Base-by-base conservation (phyloP, 169 alveolate genomes). In the Plasmodium gonderi region DNA sequence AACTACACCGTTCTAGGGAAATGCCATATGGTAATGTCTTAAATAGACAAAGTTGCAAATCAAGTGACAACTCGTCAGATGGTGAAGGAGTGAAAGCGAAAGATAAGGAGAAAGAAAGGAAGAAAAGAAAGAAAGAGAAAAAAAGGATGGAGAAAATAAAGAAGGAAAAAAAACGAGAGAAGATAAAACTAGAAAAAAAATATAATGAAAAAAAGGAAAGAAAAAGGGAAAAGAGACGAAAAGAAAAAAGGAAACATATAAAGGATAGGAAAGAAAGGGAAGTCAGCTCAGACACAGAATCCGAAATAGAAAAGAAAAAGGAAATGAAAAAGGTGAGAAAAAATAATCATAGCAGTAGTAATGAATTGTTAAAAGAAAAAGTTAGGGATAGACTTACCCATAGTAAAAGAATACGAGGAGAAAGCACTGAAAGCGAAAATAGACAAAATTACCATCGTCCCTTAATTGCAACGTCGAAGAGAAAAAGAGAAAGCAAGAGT, bases 1-100 rank as follows among this genome's bases (percentile, higher is more conserved):
- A 85, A 8, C 3, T 85, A 47, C 92, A 74, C 67, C 67, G 40
- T 17, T 8, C 67, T 9, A 85, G 33, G 26, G 87, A 75, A 36
- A 49, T 51, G 29, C 78, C 44, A 42, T 31, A 85, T 42, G 65
- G 7, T 3, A 85, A 75, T 5, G 31, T 44, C 36, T 1, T 44
- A 38, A 74, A 51, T 40, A 75, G 79, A 85, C 40, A n/a, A 42
- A 4, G n/a, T n/a, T 4, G 26, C 51, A 31, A 23, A 47, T 12
- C 23, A 69, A 76, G 79, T 3, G 8, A 14, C 26, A 29, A n/a
- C 11, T 64, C 79, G 36, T 36, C 64, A 47, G 47, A 51, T 40
- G 80, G 49, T 12, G 31, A 38, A 69, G 54, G n/a, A 11, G 45
- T 60, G 33, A 74, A 74, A 80, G 47, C 29, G 38, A 9, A 5